Conservation (phyloP, 306 rosid species). For the Hylodesmum podocarpum region DNA sequence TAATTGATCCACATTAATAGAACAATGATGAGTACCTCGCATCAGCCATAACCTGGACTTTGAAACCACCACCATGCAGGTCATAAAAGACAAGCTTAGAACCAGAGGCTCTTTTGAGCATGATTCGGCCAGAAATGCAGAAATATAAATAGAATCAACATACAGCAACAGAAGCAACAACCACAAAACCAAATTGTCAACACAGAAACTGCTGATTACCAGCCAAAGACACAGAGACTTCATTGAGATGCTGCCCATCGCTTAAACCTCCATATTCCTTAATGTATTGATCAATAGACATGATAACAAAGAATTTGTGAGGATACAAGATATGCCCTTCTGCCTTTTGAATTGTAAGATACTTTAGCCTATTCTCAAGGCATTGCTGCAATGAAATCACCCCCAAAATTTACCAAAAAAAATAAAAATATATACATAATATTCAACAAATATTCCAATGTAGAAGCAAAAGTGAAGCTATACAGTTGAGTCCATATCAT, state of each 20-base stretch:
- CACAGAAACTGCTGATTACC: constrained; percentile 43
- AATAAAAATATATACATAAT: neutral
- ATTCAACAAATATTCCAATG: neutral
- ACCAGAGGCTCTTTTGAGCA: constrained; percentile 63
- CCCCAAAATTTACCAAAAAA: neutral
- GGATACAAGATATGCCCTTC: constrained; percentile 71
- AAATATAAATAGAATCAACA: constrained; percentile 5
- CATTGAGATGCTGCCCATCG: constrained; percentile 77
- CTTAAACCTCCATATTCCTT: constrained; percentile 3
- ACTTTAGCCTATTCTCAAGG: constrained; percentile 69
- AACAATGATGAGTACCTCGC: constrained; percentile 48
- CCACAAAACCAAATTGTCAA: neutral
- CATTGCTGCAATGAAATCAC: constrained; percentile 63
- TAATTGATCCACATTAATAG: neutral
- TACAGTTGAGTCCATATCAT: constrained; percentile 45
- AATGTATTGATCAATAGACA: constrained; percentile 48
- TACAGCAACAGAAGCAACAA: neutral
- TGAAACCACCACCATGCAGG: constrained; percentile 55
- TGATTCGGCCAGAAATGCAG: constrained; percentile 52
- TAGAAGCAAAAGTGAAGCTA: neutral
- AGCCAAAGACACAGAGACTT: constrained; percentile 57
- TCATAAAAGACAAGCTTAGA: constrained; percentile 74
- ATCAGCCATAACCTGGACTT: constrained; percentile 86
- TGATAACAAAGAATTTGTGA: constrained; percentile 63
- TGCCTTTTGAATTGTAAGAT: constrained; percentile 53